Percentiles rank a stretch among this genome's conserved stretches.
Conservation (phyloP, 257 asterid genomes). For the Solanum pennellii region DNA sequence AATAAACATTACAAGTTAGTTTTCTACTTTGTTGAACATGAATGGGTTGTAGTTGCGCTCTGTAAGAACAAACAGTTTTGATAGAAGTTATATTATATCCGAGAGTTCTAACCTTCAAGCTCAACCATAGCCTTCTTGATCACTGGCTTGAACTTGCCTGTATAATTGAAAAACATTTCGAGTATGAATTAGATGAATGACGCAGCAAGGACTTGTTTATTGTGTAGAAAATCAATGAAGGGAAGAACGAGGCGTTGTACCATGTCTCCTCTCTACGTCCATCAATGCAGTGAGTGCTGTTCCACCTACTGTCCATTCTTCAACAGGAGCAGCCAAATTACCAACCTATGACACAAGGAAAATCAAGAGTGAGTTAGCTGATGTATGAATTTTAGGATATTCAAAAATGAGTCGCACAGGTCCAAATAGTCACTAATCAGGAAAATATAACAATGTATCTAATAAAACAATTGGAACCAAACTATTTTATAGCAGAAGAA, state of each 20-base stretch:
- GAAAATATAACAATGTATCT: not conserved
- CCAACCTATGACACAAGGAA: constrained; percentile 51
- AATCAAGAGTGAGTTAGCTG: not conserved
- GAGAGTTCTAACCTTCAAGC: constrained; percentile 52
- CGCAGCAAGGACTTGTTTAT: not conserved
- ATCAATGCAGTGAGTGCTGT: constrained; percentile 86
- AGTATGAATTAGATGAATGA: not conserved
- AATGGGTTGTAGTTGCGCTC: not conserved
- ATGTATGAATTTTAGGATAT: not conserved
- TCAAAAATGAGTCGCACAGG: not conserved
- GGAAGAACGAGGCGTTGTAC: constrained; percentile 18
- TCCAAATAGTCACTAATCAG: not conserved
- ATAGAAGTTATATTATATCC: not conserved
- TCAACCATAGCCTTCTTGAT: constrained; percentile 99
- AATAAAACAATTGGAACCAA: not conserved
- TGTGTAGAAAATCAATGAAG: not conserved
- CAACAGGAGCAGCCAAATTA: constrained; percentile 87
- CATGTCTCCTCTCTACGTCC: constrained; percentile 99
- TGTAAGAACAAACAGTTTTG: not conserved
- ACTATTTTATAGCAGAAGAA: not conserved
- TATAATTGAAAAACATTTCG: not conserved
- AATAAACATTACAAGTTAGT: not conserved
- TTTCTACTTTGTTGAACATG: not conserved
- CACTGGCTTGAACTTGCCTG: constrained; percentile 99
- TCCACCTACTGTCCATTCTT: constrained; percentile 96